Evolutionary conservation across 257 asterid species (phyloP), one percentile per base, ranked within the genome.

Genomic region (Gentiana dahurica): DNA sequence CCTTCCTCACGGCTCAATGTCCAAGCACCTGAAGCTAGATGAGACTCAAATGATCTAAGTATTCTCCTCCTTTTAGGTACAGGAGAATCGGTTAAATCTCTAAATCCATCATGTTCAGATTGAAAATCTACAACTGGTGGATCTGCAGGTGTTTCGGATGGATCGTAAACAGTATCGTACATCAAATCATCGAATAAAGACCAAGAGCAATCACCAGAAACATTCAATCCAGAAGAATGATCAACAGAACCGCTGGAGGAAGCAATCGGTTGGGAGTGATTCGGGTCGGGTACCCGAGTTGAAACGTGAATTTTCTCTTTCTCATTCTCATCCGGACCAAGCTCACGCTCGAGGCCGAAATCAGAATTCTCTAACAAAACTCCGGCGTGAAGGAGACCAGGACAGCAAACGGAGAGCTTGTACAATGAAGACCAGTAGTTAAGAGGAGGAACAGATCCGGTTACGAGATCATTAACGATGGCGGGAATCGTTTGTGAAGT

Each of bases 361-460:
- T 92, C 95, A 0, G 93, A 88, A 69, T 83, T 88, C 36, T 85
- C 95, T 15, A 88, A 75, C 58, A 88, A 89, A 11, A 92, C 95
- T 24, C 99, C 97, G 52, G 94, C 75, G 63, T 81, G 90, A 62
- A 67, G 82, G 48, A 83, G 81, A 3, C 97, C 98, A 0, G 97
- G 98, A 62, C 97, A 92, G 70, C 91, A 88, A 8, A 92, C 92
- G 24, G 90, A 66, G 24, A 92, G 81, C 85, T 88, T 92, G 90
- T 73, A 84, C 12, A 92, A 84, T 2, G 98, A 65, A 2, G 94
- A 67, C 97, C 99, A 92, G 0, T 73, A 81, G 8, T 81, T 82
- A 8, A 84, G 68, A 6, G 77, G 75, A 8, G 55, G 58, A 8
- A 67, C 3, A 1, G 68, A 46, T 57, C 57, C 38, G 36, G 68